phyloP scores from a whole-genome alignment of 2,329 filamentous ascomycete genomes.

The Epichloe glyceriae region DNA sequence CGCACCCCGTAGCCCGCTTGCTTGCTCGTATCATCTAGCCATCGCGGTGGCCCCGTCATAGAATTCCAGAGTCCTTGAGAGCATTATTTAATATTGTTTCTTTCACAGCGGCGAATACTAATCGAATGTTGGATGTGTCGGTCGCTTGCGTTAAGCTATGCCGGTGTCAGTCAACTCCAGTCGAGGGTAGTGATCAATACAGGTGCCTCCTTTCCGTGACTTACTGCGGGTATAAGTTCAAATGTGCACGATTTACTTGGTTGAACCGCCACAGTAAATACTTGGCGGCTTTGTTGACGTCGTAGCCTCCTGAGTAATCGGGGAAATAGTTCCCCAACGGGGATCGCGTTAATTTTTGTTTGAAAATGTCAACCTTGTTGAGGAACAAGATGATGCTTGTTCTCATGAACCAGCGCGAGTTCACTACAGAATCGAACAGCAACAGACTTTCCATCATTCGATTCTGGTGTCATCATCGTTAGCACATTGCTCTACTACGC shows the following conservation, averaged over 20 bases:
- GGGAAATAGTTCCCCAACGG: conserved; percentile 93
- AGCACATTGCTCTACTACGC: background rate
- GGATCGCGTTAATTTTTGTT: conserved; percentile 80
- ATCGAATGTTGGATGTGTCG: conserved; percentile 93
- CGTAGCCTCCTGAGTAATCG: conserved; percentile 93
- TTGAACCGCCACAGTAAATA: conserved; percentile 98
- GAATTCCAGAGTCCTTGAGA: conserved; percentile 92
- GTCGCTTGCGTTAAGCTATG: conserved; percentile 90
- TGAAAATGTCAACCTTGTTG: conserved; percentile 98
- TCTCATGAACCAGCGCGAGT: conserved; percentile 97
- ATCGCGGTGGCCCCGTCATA: conserved; percentile 37
- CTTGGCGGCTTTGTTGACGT: conserved; percentile 95
- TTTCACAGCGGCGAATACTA: conserved; percentile 96
- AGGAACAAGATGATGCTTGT: conserved; percentile 98
- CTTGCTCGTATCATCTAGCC: conserved; percentile 9
- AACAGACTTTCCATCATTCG: conserved; percentile 99
- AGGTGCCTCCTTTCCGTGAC: conserved; percentile 18
- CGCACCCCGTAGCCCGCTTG: conserved; percentile 3
- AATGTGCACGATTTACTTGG: conserved; percentile 89
- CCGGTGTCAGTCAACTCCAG: background rate
- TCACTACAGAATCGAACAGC: conserved; percentile 95
- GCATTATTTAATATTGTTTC: conserved; percentile 98
- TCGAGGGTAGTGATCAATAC: background rate
- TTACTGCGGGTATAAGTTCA: conserved; percentile 96
- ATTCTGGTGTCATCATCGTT: conserved; percentile 46